Conservation (phyloP, 139 green algal genomes). For the Asterochloris sp. region DNA sequence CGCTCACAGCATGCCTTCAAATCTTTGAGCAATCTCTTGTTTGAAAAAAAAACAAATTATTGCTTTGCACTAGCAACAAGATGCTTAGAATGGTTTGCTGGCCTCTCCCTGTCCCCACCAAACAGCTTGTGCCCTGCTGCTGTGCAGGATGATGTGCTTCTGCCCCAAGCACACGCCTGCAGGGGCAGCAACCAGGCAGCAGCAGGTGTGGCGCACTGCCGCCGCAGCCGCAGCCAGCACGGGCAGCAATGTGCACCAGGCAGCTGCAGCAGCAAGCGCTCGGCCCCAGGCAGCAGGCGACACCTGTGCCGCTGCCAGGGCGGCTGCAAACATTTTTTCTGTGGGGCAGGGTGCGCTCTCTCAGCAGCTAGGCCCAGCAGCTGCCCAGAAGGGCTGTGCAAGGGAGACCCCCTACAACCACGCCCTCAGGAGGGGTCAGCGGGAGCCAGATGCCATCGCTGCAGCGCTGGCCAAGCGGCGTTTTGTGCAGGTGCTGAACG, state of each 20-base stretch:
- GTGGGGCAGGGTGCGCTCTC: no score
- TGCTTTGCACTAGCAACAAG: no score
- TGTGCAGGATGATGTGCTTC: constrained; percentile 44
- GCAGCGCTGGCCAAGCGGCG: constrained; percentile 53
- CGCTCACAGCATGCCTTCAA: no score
- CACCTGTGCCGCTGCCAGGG: no score
- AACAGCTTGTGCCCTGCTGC: no score
- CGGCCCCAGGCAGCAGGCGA: not conserved
- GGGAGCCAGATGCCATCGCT: constrained; percentile 55
- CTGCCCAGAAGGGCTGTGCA: constrained; percentile 17
- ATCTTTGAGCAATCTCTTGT: no score
- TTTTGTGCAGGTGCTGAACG: constrained; percentile 28
- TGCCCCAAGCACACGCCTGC: constrained; percentile 47
- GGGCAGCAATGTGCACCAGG: not conserved
- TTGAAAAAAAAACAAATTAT: no score
- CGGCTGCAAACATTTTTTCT: no score
- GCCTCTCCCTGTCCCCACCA: no score
- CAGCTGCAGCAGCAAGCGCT: not conserved
- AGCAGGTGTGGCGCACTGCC: not conserved
- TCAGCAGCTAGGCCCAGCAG: not conserved
- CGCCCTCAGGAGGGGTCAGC: constrained; percentile 33
- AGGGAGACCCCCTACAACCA: constrained; percentile 31
- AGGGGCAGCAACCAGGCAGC: not conserved
- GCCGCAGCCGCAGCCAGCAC: not conserved
- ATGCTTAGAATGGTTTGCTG: no score